Evolutionary conservation across 495 filamentous ascomycete genomes (phyloP), one percentile per base, ranked within the genome.

Genomic region (Daldinia decipiens): DNA sequence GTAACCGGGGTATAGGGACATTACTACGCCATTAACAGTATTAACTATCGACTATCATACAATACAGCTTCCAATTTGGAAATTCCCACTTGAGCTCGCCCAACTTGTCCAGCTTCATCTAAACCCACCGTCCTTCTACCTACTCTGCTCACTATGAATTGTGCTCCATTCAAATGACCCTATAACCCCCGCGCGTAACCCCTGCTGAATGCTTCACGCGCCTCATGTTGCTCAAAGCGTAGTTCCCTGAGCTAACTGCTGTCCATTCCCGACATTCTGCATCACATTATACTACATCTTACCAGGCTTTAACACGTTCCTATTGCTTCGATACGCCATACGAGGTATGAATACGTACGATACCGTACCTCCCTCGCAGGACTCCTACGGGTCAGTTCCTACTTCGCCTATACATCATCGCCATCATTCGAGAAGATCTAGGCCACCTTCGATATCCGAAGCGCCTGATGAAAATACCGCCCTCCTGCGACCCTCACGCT

Each of bases 381-480:
- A 65, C 5, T 52, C 67, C 0, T n/a, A 40, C 34, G 43, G 53
- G 15, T 73, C 76, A 7, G 62, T 58, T 17, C 72, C 74, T n/a
- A 17, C 39, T 15, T 70, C 65, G 26, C 68, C 71, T 5, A 70
- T 61, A 1, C 8, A 61, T 26, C 64, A 53, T 15, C 76, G 74
- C 24, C 72, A 63, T 1, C 65, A 59, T 60, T 54, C 67, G 17
- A 67, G 67, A 63, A 62, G 47, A 59, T 50, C 60, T 53, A 64
- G 76, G 50, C 66, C 76, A n/a, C 67, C 76, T 12, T 81, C 80
- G 55, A 62, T 64, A 32, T 62, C 78, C 12, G 82, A 81, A 12
- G 43, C 65, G 26, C 74, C 82, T 7, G 84, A 85, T 71, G 85
- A 87, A 77, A 76, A 77, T 51, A 80, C 83, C 15, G 65, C 84